Evolutionary conservation across 2,329 filamentous ascomycete genomes (phyloP), one percentile per base, ranked within the genome.

Genomic region (Cercospora brassicicola): DNA sequence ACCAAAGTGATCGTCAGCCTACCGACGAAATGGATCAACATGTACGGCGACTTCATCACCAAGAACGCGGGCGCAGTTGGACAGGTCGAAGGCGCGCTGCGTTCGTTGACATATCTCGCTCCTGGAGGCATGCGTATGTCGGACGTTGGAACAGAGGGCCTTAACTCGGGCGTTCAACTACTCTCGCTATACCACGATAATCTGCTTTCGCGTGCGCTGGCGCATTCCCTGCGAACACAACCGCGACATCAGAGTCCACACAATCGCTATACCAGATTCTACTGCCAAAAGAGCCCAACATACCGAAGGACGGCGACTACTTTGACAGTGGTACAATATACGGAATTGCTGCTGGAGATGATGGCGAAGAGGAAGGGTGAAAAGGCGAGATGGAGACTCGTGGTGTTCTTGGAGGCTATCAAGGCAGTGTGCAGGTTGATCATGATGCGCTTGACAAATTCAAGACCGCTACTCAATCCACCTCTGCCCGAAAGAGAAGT

Each of bases 271-370:
- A 90, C 88, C 42, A 84, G 85, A 70, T 89, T 88, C 78, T 90
- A 87, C 85, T 84, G 84, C 18, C 82, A 84, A 59, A 84, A 84
- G 64, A 89, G 87, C 75, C 83, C 86, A 4, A 84, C 92, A 9
- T 99, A 99, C 80, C 88, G 90, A 67, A 88, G 91, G 67, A 88
- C 96, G 64, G 94, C 94, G 48, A 86, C 94, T 71, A 83, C 93
- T 4, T 83, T 99, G 59, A 93, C 96, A 78, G 91, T 96, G 81
- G 91, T 97, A 28, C 91, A 95, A 73, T 98, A 98, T 78, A 97
- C 94, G 0, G 93, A 99, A 81, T 84, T 99, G 31, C 82, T 99
- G n/a, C 95, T 94, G 87, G 95, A 99, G 79, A 99, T 99, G 95
- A 88, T 91, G 30, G 94, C 94, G 30, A 96, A 96, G 81, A 87